These are phyloP conservation scores for Colletotrichum musicola DNA, from an alignment of 2,329 filamentous ascomycete species.

Conservation along the genomic window DNA sequence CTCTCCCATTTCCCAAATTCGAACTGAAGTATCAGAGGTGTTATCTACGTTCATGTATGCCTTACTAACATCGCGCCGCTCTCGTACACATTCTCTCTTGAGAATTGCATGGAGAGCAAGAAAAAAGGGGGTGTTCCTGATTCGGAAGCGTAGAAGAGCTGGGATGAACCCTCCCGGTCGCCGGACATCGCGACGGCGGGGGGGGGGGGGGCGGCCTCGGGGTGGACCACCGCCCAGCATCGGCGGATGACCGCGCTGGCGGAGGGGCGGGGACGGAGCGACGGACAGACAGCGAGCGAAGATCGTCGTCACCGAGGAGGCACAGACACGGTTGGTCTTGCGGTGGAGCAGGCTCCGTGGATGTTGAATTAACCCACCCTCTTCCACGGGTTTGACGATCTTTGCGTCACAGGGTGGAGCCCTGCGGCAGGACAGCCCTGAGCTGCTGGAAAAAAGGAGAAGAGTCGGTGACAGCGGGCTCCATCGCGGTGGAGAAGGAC, in stretches of 20 bases:
- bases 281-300: background rate
- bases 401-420: constrained; percentile 32
- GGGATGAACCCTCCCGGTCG: background rate
- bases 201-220: background rate
- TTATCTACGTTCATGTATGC: too few relatives aligned
- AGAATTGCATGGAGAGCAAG: too few relatives aligned
- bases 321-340: background rate
- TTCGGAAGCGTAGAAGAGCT: too few relatives aligned
- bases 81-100: too few relatives aligned
- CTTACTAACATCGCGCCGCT: too few relatives aligned
- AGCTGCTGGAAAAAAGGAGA: constrained; percentile 2
- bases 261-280: background rate
- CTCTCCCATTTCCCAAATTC: too few relatives aligned
- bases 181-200: background rate
- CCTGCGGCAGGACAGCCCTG: background rate
- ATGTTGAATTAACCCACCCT: background rate
- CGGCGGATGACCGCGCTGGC: constrained; percentile 1
- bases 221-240: background rate
- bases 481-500: background rate
- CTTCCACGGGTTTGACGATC: constrained; percentile 2
- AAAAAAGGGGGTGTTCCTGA: too few relatives aligned
- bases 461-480: constrained; percentile 20
- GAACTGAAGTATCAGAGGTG: too few relatives aligned
- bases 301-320: background rate
- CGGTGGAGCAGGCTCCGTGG: background rate